phyloP scores from a whole-genome alignment of 768 basidiomycete genomes.

The Calocybe indica region DNA sequence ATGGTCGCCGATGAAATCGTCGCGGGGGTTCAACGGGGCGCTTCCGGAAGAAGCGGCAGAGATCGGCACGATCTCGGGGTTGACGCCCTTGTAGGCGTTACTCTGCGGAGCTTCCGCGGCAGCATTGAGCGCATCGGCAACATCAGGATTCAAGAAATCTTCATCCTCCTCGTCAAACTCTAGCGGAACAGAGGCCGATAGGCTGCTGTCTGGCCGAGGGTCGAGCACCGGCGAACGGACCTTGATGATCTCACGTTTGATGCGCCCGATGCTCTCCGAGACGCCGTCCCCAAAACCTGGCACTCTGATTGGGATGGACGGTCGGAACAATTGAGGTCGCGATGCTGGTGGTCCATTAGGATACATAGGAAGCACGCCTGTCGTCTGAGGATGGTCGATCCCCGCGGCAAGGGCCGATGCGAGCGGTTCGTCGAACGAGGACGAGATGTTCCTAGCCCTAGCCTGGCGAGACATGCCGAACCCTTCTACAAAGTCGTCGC shows the following conservation, averaged over 20 bases:
- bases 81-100: conserved; percentile 19
- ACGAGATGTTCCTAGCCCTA: conserved; percentile 29
- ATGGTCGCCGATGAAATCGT: conserved; percentile 11
- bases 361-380: conserved; percentile 65
- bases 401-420: conserved; percentile 65
- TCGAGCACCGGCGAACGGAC: conserved; percentile 39
- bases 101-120: conserved; percentile 15
- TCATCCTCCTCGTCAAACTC: conserved; percentile 66
- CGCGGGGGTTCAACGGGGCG: conserved; percentile 16
- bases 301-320: conserved; percentile 55
- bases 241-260: conserved; percentile 50
- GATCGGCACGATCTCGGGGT: conserved; percentile 21
- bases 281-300: conserved; percentile 50
- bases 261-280: conserved; percentile 53
- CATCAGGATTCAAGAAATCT: conserved; percentile 36
- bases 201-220: conserved; percentile 17
- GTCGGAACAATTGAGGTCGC: conserved; percentile 33
- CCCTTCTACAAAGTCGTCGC: conserved; percentile 51
- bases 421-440: conserved; percentile 76
- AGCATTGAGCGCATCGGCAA: conserved; percentile 9
- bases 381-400: conserved; percentile 41
- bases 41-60: conserved; percentile 36
- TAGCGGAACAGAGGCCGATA: conserved; percentile 23
- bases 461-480: conserved; percentile 37
- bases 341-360: conserved; percentile 59